phyloP scores from a whole-genome alignment of 164 flowering plant species.

The Paratinospora sagittata region DNA sequence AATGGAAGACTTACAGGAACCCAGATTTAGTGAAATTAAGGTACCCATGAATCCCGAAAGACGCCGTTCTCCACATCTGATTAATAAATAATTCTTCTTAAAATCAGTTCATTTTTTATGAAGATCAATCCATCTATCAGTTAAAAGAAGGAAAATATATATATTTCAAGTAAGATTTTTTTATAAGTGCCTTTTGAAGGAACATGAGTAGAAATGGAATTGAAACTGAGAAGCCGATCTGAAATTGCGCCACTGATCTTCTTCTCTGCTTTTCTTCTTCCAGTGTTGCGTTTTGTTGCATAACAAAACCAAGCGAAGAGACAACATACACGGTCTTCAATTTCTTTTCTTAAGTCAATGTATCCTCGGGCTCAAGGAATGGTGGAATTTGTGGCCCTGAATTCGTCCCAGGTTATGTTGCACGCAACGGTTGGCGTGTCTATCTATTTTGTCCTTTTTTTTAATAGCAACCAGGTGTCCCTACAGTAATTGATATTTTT shows the following conservation, averaged over 20 bases:
- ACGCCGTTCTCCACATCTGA: slow-evolving; percentile 54
- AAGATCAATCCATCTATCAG: neutral
- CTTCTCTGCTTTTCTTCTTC: neutral
- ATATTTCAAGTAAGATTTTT: neutral
- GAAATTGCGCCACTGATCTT: neutral
- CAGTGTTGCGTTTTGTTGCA: slow-evolving; percentile 8
- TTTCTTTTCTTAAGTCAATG: no score
- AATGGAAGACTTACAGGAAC: slow-evolving; percentile 47
- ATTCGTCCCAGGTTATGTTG: no score
- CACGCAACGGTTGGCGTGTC: no score
- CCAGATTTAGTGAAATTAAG: slow-evolving; percentile 75
- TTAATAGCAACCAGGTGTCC: no score
- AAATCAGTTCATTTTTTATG: neutral
- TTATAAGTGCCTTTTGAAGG: slow-evolving; percentile 45
- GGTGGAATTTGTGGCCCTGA: no score
- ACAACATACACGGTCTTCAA: no score
- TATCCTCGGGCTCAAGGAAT: no score
- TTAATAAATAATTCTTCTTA: neutral
- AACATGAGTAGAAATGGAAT: slow-evolving; percentile 39
- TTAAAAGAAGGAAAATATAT: neutral
- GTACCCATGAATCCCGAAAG: slow-evolving; percentile 82
- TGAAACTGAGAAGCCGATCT: slow-evolving; percentile 21
- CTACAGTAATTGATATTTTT: no score
- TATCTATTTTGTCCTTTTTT: no score
- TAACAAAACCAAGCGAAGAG: no score